These are phyloP conservation scores for Pseudogymnoascus sp. DNA, from an alignment of 2,329 filamentous ascomycete species.

Conservation along the genomic window DNA sequence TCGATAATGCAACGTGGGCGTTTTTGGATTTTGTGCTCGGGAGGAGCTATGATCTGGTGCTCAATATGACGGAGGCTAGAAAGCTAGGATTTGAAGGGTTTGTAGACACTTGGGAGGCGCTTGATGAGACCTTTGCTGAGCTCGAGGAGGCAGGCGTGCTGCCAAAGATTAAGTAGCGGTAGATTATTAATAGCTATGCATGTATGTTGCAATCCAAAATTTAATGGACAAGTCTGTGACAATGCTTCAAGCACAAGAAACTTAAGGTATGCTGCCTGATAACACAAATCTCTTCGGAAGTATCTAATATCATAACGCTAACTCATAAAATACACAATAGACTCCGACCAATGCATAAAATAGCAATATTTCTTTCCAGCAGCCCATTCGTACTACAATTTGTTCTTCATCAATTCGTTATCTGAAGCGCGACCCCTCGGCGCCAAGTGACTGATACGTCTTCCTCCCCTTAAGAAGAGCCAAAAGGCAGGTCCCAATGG, in stretches of 20 bases:
- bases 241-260: neutral
- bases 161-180: slow-evolving; percentile 14
- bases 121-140: slow-evolving; percentile 29
- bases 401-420: neutral
- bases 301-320: neutral
- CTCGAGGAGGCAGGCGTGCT: slow-evolving; percentile 23
- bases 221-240: neutral
- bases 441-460: neutral
- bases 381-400: neutral
- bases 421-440: neutral
- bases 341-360: neutral
- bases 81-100: slow-evolving; percentile 36
- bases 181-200: neutral
- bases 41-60: slow-evolving; percentile 30
- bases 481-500: neutral
- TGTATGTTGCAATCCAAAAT: neutral
- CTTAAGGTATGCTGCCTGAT: neutral
- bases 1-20: slow-evolving; percentile 35
- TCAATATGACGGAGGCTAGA: slow-evolving; percentile 39
- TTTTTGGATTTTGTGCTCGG: slow-evolving; percentile 37
- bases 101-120: slow-evolving; percentile 31
- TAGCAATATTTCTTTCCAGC: neutral
- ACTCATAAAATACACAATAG: neutral
- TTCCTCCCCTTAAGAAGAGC: neutral
- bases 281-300: neutral